These are phyloP conservation scores for Pythium utonaiense DNA, from an alignment of 352 stramenopile species.

Conservation along the genomic window DNA sequence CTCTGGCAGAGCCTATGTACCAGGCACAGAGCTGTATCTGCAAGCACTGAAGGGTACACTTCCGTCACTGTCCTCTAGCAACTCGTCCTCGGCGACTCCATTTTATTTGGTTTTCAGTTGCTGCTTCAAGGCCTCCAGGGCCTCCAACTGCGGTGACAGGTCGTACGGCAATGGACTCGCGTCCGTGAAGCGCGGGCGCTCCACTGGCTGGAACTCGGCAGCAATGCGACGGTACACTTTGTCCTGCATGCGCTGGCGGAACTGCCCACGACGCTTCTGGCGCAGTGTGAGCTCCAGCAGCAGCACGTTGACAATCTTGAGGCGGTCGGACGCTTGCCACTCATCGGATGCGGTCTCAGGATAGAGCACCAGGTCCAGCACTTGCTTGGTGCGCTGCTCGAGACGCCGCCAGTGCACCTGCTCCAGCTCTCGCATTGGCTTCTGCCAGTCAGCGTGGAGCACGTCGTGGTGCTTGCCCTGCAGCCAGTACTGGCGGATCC, in stretches of 20 bases:
- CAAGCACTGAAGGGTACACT: no score
- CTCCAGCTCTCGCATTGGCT: conserved; percentile 23
- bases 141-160: conserved; percentile 6
- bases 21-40: no score
- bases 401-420: conserved; percentile 18
- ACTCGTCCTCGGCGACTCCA: background rate
- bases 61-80: background rate
- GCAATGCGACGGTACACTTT: conserved; percentile 26
- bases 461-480: conserved; percentile 27
- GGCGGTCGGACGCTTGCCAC: conserved; percentile 16
- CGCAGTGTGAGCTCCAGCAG: conserved; percentile 19
- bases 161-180: conserved; percentile 17
- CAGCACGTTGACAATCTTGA: conserved; percentile 27
- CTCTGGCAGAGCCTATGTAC: no score
- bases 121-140: conserved; percentile 9
- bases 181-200: conserved; percentile 19
- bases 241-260: conserved; percentile 25
- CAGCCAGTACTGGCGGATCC: conserved; percentile 30
- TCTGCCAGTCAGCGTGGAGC: conserved; percentile 26
- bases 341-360: background rate
- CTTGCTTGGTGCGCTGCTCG: conserved; percentile 17
- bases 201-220: conserved; percentile 21
- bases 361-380: conserved; percentile 17
- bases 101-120: conserved; percentile 3
- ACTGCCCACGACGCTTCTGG: conserved; percentile 20